A percentile compares a stretch with the other conserved stretches of the same genome.
Evolutionary conservation across 768 basidiomycete species (phyloP).

Genomic region (Trametes cinnabarina): DNA sequence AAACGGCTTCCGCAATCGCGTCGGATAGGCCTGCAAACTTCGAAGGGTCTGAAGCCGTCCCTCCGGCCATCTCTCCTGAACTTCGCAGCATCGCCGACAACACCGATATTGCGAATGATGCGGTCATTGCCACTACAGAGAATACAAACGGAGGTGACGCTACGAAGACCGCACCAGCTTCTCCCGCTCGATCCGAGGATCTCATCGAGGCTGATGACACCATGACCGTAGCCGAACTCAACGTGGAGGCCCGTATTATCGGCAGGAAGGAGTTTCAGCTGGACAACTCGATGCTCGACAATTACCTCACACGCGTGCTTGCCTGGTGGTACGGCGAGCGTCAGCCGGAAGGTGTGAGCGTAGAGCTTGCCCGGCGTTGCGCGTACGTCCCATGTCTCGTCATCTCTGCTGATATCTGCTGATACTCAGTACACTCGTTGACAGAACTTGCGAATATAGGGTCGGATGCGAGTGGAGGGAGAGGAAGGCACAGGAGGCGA

Average conservation of each 20-base stretch:
- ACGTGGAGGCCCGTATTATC: constrained; percentile 43
- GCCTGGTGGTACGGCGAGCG: constrained; percentile 77
- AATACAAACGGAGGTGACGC: not conserved
- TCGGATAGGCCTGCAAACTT: too few species aligned
- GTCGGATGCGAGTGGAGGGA: constrained; percentile 79
- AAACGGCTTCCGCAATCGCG: too few species aligned
- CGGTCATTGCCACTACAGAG: not conserved
- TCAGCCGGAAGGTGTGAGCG: constrained; percentile 64
- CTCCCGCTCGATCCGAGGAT: not conserved
- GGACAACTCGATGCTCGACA: constrained; percentile 50
- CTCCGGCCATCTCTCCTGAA: not conserved
- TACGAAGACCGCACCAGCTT: constrained; percentile 3
- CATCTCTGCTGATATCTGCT: not conserved
- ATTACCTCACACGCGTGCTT: constrained; percentile 52
- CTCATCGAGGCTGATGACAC: constrained; percentile 1
- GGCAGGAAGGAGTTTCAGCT: constrained; percentile 62
- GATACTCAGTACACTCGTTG: not conserved
- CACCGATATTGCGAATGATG: not conserved
- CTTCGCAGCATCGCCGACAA: not conserved
- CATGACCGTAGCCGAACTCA: constrained; percentile 10
- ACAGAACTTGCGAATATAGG: constrained; percentile 70
- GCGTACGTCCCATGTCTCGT: constrained; percentile 60
- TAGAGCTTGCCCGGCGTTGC: constrained; percentile 62
- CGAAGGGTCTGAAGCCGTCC: too few species aligned
- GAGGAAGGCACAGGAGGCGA: constrained; percentile 45